Percentiles rank a stretch among this genome's conserved stretches.
Conservation (phyloP, 2,329 filamentous ascomycete genomes). For the Apiospora rasikravindrae region DNA sequence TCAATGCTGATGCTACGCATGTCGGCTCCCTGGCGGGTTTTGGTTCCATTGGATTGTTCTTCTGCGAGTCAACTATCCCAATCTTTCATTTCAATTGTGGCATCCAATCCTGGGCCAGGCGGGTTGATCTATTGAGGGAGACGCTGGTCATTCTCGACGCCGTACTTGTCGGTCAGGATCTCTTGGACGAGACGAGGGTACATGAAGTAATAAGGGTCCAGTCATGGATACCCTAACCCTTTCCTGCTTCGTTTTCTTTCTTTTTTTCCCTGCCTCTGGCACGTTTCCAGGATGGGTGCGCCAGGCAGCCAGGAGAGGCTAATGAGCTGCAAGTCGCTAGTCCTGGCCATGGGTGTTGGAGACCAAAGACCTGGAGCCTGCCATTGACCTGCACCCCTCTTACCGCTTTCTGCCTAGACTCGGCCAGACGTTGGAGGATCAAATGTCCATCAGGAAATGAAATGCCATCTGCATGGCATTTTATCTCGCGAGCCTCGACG, state of each 20-base stretch:
- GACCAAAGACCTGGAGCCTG: slow-evolving; percentile 3
- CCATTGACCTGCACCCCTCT: slow-evolving; percentile 9
- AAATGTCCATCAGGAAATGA: slow-evolving; percentile 17
- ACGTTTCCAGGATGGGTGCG: background rate
- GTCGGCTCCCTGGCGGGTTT: slow-evolving; percentile 21
- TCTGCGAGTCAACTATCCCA: slow-evolving; percentile 17
- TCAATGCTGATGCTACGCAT: slow-evolving; percentile 24
- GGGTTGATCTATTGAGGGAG: background rate
- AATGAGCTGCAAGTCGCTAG: slow-evolving; percentile 11
- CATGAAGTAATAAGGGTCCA: slow-evolving; percentile 29
- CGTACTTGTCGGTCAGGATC: slow-evolving; percentile 12
- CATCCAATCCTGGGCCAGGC: slow-evolving; percentile 15
- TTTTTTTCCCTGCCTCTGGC: slow-evolving; percentile 16
- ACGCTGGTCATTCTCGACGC: slow-evolving; percentile 4
- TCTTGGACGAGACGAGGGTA: slow-evolving; percentile 13
- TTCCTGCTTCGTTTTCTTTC: slow-evolving; percentile 30
- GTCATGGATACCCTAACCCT: slow-evolving; percentile 29
- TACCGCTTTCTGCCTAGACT: background rate
- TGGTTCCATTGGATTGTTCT: slow-evolving; percentile 19
- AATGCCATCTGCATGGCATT: slow-evolving; percentile 16
- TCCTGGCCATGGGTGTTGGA: slow-evolving; percentile 14
- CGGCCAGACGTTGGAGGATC: background rate
- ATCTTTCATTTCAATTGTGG: slow-evolving; percentile 26
- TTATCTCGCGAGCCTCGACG: slow-evolving; percentile 1
- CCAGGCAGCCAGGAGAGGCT: background rate